Evolutionary conservation across 352 stramenopile species (phyloP).

Genomic region (Phytophthora hybrid): DNA sequence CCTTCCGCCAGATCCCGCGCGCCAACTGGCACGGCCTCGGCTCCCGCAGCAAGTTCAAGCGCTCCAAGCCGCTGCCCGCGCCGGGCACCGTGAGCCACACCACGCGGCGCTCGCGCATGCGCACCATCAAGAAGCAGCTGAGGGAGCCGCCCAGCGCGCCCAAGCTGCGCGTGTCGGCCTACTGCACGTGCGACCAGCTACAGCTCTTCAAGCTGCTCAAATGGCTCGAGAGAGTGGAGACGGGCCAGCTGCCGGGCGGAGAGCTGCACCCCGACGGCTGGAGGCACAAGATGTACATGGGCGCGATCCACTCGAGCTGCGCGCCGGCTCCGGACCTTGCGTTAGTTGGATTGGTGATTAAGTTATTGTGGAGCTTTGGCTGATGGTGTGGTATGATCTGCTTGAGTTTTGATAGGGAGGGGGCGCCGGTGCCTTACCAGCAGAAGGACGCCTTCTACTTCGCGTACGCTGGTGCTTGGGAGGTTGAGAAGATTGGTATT

Average conservation of each 20-base stretch:
- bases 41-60: conserved; percentile 59
- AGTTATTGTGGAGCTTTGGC: conserved; percentile 1
- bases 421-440: conserved; percentile 52
- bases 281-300: conserved; percentile 91
- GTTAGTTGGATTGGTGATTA: conserved; percentile 34
- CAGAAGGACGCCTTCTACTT: conserved; percentile 91
- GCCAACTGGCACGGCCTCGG: conserved; percentile 68
- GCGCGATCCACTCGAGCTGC: conserved; percentile 82
- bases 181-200: conserved; percentile 87
- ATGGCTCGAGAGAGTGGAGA: conserved; percentile 86
- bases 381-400: conserved; percentile 12
- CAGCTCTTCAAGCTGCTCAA: conserved; percentile 90
- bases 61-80: conserved; percentile 43
- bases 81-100: conserved; percentile 69
- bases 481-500: background rate
- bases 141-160: conserved; percentile 71
- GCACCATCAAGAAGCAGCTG: conserved; percentile 86
- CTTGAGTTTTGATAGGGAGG: conserved; percentile 21
- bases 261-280: conserved; percentile 84
- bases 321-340: conserved; percentile 51
- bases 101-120: conserved; percentile 82
- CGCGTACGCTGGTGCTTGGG: conserved; percentile 50
- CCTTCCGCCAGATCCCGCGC: conserved; percentile 52
- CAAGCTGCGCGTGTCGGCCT: conserved; percentile 86
- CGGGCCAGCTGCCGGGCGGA: conserved; percentile 73